Evolutionary conservation across 441 rosid species (phyloP), one percentile per base, ranked within the genome.

Genomic region (Populus hybrid): DNA sequence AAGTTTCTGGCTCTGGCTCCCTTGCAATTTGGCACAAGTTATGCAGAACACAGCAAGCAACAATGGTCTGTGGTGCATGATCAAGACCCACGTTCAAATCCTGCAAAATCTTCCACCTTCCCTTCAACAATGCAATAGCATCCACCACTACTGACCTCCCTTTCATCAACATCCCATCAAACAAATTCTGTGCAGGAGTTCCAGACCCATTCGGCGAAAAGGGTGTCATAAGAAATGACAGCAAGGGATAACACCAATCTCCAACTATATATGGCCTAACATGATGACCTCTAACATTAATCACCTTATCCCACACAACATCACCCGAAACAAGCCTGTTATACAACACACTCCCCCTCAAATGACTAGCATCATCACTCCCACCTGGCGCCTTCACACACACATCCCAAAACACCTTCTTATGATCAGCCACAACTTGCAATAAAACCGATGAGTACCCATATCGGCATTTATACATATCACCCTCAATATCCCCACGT

Each of bases 161-260:
- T 75, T 95, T 95, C 99, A 95, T 95, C 82, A 95, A 79, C 99
- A 95, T 95, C 14, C 98, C 97, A 2, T 95, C 99, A 24, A 95
- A 95, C 74, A 95, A 82, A 78, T 95, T 95, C 87, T 93, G 97
- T 0, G 94, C 93, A 0, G 98, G 99, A 0, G 89, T 82, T 16
- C 98, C 99, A 0, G 89, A 71, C 21, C 99, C 99, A 20, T 89
- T 86, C 0, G 96, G 89, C 0, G 97, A 93, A 83, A 89, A 95
- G 16, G 99, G 98, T 53, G 97, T 90, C 99, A 95, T 95, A 78
- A 95, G 61, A 23, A 93, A 95, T 0, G 99, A 90, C 84, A 91
- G 77, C 40, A 90, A 80, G 30, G 98, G 99, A 81, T 91, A 93
- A 77, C 98, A 91, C 99, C 99, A 95, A 82, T 93, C 99, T 69